Percentiles rank a stretch among this genome's conserved stretches.
phyloP scores from a whole-genome alignment of 2,329 filamentous ascomycete species.

The Curvularia eragrostidis region DNA sequence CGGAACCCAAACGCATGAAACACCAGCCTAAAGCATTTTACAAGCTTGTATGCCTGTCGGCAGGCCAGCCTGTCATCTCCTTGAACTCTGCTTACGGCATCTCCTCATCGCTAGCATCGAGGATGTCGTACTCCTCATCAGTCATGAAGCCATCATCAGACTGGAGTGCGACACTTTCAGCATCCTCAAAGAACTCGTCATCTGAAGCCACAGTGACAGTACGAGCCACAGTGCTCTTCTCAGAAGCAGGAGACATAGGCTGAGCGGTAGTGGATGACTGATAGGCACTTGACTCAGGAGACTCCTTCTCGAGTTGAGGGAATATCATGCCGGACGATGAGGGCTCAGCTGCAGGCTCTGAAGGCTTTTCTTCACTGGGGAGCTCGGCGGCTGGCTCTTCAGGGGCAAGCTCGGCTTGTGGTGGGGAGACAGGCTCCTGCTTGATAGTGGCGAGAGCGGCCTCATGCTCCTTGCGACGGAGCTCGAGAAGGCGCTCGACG shows the following conservation, averaged over 20 bases:
- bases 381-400: slow-evolving; percentile 36
- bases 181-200: slow-evolving; percentile 65
- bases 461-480: slow-evolving; percentile 45
- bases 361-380: slow-evolving; percentile 45
- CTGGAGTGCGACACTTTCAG: slow-evolving; percentile 62
- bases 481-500: slow-evolving; percentile 44
- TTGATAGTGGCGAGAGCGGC: slow-evolving; percentile 26
- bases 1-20: slow-evolving; percentile 8
- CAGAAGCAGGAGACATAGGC: slow-evolving; percentile 31
- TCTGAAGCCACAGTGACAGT: slow-evolving; percentile 50
- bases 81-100: slow-evolving; percentile 19
- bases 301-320: slow-evolving; percentile 94
- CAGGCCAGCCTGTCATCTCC: not conserved
- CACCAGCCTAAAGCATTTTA: slow-evolving; percentile 9
- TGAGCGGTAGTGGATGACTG: slow-evolving; percentile 56
- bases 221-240: slow-evolving; percentile 41
- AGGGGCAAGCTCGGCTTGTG: slow-evolving; percentile 20
- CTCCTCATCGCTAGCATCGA: slow-evolving; percentile 93
- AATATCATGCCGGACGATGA: slow-evolving; percentile 80
- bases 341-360: slow-evolving; percentile 22
- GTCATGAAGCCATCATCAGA: slow-evolving; percentile 83
- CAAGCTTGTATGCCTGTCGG: not conserved
- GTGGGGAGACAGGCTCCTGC: slow-evolving; percentile 42
- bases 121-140: slow-evolving; percentile 97
- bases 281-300: slow-evolving; percentile 80